Conservation (phyloP, 2,329 filamentous ascomycete genomes). For the Coniochaeta sp. region DNA sequence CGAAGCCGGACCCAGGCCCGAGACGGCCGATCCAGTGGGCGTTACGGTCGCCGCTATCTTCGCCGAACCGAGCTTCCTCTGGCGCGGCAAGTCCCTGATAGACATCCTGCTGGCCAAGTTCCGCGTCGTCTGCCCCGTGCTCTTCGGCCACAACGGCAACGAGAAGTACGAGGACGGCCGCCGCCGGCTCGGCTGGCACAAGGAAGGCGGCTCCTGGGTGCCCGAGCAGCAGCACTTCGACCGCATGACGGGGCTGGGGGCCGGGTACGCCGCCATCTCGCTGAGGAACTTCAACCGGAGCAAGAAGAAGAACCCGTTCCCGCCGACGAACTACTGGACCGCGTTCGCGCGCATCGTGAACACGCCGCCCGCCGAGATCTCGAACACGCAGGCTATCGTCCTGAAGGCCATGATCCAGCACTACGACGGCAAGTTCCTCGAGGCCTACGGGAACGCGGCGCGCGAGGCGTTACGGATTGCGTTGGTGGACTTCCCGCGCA, state of each 20-base stretch:
- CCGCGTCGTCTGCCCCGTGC: constrained; percentile 69
- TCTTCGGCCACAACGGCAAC: constrained; percentile 76
- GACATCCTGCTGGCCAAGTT: constrained; percentile 80
- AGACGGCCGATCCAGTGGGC: constrained; percentile 65
- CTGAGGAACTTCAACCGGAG: constrained; percentile 74
- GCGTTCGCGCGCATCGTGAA: constrained; percentile 71
- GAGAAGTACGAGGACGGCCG: constrained; percentile 67
- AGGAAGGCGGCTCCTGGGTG: constrained; percentile 52
- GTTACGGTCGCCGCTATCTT: constrained; percentile 64
- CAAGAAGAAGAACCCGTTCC: constrained; percentile 65
- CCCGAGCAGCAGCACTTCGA: constrained; percentile 69
- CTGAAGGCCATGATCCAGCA: constrained; percentile 66
- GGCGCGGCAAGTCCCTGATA: constrained; percentile 59
- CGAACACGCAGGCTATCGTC: constrained; percentile 67
- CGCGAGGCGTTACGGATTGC: constrained; percentile 64
- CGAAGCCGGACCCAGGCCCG: constrained; percentile 52
- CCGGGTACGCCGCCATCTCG: constrained; percentile 76
- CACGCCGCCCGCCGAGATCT: constrained; percentile 59
- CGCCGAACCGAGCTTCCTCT: constrained; percentile 54
- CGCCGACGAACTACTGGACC: constrained; percentile 75
- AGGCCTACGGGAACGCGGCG: constrained; percentile 73
- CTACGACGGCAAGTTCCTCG: constrained; percentile 67
- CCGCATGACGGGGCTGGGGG: constrained; percentile 75
- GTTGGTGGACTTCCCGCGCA: constrained; percentile 65
- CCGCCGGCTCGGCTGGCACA: constrained; percentile 66